These are phyloP conservation scores for Posidonia oceanica DNA, from an alignment of 116 monocot genomes.

Conservation along the genomic window DNA sequence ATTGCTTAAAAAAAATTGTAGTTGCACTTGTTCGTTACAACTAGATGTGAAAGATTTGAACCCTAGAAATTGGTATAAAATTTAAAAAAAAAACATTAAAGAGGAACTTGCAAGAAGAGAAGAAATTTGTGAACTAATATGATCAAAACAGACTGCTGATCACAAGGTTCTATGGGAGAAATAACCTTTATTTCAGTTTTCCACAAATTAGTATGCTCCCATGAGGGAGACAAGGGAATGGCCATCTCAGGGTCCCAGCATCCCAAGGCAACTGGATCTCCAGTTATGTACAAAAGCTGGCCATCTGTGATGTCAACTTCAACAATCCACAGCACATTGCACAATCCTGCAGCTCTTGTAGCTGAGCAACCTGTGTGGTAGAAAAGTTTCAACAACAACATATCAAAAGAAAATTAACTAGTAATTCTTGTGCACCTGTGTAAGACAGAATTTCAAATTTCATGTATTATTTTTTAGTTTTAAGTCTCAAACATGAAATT, in stretches of 20 bases:
- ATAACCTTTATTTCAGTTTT: constrained; percentile 54
- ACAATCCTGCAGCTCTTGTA: constrained; percentile 25
- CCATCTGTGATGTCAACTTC: constrained; percentile 61
- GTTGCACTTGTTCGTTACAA: too few species aligned
- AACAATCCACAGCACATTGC: constrained; percentile 61
- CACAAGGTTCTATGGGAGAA: neutral
- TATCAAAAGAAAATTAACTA: neutral
- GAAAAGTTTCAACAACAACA: neutral
- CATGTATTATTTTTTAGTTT: neutral
- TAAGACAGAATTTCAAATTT: neutral
- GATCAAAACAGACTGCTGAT: neutral
- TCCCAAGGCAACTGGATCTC: constrained; percentile 66
- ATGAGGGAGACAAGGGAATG: constrained; percentile 50
- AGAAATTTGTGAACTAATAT: neutral
- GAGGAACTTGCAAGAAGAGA: neutral
- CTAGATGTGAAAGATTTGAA: too few species aligned
- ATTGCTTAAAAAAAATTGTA: too few species aligned
- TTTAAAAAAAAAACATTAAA: too few species aligned
- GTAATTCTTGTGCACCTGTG: neutral
- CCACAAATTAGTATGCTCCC: constrained; percentile 46
- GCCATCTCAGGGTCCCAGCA: constrained; percentile 83
- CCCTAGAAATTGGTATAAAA: too few species aligned
- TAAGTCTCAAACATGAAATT: neutral
- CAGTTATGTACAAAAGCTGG: constrained; percentile 49
- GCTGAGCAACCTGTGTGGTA: constrained; percentile 19